Percentiles rank a stretch among this genome's conserved stretches.
Conservation (phyloP, 257 asterid genomes). For the Craterostigma plantagineum region DNA sequence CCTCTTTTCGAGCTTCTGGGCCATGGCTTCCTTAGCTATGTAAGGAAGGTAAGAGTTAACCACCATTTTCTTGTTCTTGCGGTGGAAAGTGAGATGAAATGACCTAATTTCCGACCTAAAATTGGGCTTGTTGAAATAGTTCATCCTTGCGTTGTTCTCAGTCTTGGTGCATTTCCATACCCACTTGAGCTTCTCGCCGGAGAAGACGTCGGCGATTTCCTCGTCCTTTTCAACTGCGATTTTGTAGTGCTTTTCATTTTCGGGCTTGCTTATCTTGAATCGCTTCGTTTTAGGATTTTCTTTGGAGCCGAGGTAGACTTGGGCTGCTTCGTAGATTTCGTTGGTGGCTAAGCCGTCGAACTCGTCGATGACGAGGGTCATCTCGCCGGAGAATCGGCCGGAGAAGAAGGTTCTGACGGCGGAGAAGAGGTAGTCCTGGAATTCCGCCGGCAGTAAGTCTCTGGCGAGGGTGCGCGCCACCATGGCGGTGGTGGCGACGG, state of each 20-base stretch:
- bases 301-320: constrained; percentile 29
- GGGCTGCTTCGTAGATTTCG: constrained; percentile 48
- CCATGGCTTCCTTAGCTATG: constrained; percentile 14
- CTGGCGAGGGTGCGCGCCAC: constrained; percentile 26
- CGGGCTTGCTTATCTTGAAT: constrained; percentile 40
- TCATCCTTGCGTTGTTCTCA: too few relatives aligned
- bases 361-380: constrained; percentile 45
- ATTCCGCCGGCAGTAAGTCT: constrained; percentile 25
- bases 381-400: constrained; percentile 25
- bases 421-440: constrained; percentile 26
- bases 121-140: constrained; percentile 10
- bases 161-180: constrained; percentile 18
- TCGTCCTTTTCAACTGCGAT: constrained; percentile 28
- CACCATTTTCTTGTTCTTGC: constrained; percentile 19
- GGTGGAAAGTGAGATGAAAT: constrained; percentile 45
- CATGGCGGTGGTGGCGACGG: constrained; percentile 38
- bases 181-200: constrained; percentile 34
- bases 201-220: constrained; percentile 19
- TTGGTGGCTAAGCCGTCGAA: constrained; percentile 32
- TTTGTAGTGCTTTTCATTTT: constrained; percentile 24
- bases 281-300: constrained; percentile 25
- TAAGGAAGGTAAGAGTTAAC: constrained; percentile 27
- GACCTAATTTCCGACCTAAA: constrained; percentile 27
- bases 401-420: constrained; percentile 20
- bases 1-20: constrained; percentile 21